Conservation (phyloP, 176 grass and related monocot genomes). For the Pharus latifolius region DNA sequence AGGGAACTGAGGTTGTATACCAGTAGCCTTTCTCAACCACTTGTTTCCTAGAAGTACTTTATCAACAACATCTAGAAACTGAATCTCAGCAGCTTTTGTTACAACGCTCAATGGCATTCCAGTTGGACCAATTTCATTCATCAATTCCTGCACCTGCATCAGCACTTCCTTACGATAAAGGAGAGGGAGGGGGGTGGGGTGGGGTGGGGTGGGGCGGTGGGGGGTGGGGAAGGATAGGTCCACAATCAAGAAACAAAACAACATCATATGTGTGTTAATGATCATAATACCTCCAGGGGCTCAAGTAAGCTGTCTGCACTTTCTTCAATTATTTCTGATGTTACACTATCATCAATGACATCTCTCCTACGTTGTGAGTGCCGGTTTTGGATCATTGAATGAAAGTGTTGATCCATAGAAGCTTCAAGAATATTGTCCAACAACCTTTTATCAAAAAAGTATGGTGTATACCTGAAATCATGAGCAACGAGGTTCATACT, state of each 20-base stretch:
- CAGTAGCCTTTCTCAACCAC: slow-evolving; percentile 87
- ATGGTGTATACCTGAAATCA: slow-evolving; percentile 82
- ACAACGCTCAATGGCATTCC: slow-evolving; percentile 77
- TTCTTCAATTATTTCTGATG: slow-evolving; percentile 85
- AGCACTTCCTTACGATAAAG: slow-evolving; percentile 8
- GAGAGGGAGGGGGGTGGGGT: neutral
- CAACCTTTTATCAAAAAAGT: slow-evolving; percentile 94
- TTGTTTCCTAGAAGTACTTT: slow-evolving; percentile 86
- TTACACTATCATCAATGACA: slow-evolving; percentile 61
- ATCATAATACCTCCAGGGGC: slow-evolving; percentile 66
- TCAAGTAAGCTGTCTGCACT: slow-evolving; percentile 71
- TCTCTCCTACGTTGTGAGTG: slow-evolving; percentile 47
- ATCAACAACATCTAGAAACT: slow-evolving; percentile 76
- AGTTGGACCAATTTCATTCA: slow-evolving; percentile 87
- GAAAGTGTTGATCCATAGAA: slow-evolving; percentile 91
- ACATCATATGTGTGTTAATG: neutral
- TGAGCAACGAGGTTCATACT: neutral
- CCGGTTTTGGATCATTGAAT: slow-evolving; percentile 80
- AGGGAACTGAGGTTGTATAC: slow-evolving; percentile 81
- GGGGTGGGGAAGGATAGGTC: neutral
- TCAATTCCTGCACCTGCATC: slow-evolving; percentile 73
- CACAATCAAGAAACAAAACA: neutral
- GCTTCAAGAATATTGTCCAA: slow-evolving; percentile 95
- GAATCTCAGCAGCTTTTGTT: slow-evolving; percentile 83
- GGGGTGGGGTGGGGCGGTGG: too few relatives aligned